A percentile compares a stretch with the other conserved stretches of the same genome.
Conservation (phyloP, 495 filamentous ascomycete species). For the Penicillium daleae region DNA sequence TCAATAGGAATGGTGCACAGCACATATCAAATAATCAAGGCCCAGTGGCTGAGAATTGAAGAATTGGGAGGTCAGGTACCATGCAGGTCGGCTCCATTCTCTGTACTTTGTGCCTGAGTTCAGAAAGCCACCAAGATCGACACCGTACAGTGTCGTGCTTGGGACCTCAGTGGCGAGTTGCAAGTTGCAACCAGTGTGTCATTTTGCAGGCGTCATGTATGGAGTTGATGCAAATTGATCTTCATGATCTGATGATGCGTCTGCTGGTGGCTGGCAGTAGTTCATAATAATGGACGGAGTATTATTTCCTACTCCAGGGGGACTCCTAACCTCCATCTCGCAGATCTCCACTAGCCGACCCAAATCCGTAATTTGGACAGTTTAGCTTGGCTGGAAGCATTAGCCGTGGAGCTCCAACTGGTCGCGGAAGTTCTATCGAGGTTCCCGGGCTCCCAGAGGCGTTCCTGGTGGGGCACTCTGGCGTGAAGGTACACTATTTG, state of each 20-base stretch:
- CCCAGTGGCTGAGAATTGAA: background rate
- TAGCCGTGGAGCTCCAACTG: constrained; percentile 20
- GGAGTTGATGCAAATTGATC: background rate
- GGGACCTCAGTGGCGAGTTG: background rate
- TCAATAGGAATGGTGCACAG: constrained; percentile 3
- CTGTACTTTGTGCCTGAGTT: background rate
- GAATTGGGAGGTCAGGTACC: background rate
- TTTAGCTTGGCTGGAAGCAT: constrained; percentile 17
- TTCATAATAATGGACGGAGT: background rate
- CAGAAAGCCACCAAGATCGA: background rate
- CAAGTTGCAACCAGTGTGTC: background rate
- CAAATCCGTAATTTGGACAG: constrained; percentile 7
- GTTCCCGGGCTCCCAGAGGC: constrained; percentile 21
- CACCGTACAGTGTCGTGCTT: background rate
- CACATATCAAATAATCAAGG: constrained; percentile 12
- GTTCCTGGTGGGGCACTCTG: constrained; percentile 14
- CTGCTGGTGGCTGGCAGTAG: background rate
- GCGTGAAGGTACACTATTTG: background rate
- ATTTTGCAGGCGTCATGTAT: background rate
- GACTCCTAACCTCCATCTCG: background rate
- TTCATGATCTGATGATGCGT: background rate
- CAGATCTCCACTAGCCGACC: constrained; percentile 23
- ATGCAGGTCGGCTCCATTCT: background rate
- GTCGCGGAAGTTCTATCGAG: constrained; percentile 24
- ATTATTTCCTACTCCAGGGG: background rate